Conservation (phyloP, 805 yeast species). For the Ogataea siamensis region DNA sequence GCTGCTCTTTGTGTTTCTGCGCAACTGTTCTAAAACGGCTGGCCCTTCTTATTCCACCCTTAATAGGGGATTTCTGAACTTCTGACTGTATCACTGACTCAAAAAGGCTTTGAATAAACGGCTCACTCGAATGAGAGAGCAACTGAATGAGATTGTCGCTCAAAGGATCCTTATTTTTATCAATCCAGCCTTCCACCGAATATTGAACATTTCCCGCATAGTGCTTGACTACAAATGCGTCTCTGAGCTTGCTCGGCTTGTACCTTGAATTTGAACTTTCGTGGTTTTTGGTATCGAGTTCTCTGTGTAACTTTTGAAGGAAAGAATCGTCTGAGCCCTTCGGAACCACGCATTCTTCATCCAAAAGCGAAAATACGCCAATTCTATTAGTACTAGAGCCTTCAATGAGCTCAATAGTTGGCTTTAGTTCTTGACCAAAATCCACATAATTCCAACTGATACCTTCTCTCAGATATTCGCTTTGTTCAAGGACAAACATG, state of each 20-base stretch:
- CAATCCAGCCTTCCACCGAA: slow-evolving; percentile 87
- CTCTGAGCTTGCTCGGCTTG: slow-evolving; percentile 67
- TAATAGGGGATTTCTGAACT: slow-evolving; percentile 33
- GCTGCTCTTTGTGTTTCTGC: slow-evolving; percentile 84
- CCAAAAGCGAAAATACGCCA: slow-evolving; percentile 82
- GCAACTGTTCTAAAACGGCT: slow-evolving; percentile 74
- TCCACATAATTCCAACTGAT: slow-evolving; percentile 77
- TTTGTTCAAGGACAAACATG: slow-evolving; percentile 58
- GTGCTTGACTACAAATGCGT: slow-evolving; percentile 82
- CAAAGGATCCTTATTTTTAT: slow-evolving; percentile 91
- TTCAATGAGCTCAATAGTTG: slow-evolving; percentile 91
- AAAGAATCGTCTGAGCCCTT: slow-evolving; percentile 82
- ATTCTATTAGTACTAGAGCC: slow-evolving; percentile 51
- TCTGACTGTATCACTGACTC: slow-evolving; percentile 26
- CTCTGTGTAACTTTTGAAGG: slow-evolving; percentile 68
- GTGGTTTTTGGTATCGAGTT: slow-evolving; percentile 50
- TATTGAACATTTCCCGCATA: slow-evolving; percentile 98
- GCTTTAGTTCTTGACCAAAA: slow-evolving; percentile 91
- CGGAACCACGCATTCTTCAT: slow-evolving; percentile 95
- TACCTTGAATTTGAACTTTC: slow-evolving; percentile 45
- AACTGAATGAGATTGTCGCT: slow-evolving; percentile 69
- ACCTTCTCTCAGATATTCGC: slow-evolving; percentile 56
- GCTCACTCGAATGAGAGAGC: slow-evolving; percentile 54
- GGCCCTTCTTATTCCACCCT: slow-evolving; percentile 26
- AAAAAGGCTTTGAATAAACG: slow-evolving; percentile 57